A percentile compares a stretch with the other conserved stretches of the same genome.
Conservation (phyloP, 495 filamentous ascomycete species). For the Chaetomium fimeti region DNA sequence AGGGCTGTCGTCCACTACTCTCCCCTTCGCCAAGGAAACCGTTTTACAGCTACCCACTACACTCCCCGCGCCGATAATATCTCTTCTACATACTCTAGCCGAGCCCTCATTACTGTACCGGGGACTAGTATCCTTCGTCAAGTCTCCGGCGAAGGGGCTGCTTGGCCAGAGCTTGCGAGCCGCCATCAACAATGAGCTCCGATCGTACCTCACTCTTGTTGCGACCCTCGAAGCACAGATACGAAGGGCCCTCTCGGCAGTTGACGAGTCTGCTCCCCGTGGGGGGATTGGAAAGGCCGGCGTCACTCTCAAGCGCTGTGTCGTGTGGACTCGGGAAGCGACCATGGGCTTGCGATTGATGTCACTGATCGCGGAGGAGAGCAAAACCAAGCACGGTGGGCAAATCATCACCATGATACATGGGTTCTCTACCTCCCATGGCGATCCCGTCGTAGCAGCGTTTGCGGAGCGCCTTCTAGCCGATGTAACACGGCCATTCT, state of each 20-base stretch:
- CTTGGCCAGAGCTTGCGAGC: constrained; percentile 93
- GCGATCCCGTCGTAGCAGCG: constrained; percentile 88
- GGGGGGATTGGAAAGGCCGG: constrained; percentile 76
- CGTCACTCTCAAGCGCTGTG: constrained; percentile 93
- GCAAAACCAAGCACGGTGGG: constrained; percentile 80
- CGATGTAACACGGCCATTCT: constrained; percentile 95
- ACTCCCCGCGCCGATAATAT: constrained; percentile 80
- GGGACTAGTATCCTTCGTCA: constrained; percentile 73
- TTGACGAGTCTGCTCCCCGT: constrained; percentile 62
- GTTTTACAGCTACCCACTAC: constrained; percentile 71
- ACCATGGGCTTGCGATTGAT: constrained; percentile 95
- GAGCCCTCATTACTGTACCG: constrained; percentile 91
- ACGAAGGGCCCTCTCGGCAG: constrained; percentile 67
- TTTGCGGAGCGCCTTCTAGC: constrained; percentile 90
- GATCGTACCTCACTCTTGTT: constrained; percentile 88
- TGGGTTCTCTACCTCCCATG: constrained; percentile 86
- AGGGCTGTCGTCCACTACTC: constrained; percentile 80
- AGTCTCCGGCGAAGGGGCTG: constrained; percentile 62
- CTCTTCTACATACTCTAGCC: constrained; percentile 82
- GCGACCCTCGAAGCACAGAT: constrained; percentile 95
- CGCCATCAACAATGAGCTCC: constrained; percentile 78
- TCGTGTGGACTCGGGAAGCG: constrained; percentile 95
- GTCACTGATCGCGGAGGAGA: constrained; percentile 90
- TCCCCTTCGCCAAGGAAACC: constrained; percentile 67
- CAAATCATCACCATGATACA: constrained; percentile 94